Base-by-base conservation (phyloP, 768 basidiomycete species). In the Suillus tomentosus region DNA sequence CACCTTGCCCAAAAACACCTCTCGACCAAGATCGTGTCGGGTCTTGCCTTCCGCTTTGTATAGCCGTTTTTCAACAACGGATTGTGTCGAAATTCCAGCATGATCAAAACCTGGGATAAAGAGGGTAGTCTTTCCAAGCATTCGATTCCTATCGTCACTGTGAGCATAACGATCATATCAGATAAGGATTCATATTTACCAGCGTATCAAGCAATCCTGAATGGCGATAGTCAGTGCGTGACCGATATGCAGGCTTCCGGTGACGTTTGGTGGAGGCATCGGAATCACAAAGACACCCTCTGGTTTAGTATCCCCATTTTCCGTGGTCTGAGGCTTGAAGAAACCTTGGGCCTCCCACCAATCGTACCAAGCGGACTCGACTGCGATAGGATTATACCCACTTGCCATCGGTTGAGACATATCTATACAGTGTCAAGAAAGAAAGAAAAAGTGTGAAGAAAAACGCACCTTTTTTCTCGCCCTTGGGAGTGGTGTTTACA, bases 61-160 rank as follows among this genome's bases (percentile, higher is more conserved):
- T 40, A 99, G 72, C 19, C 95, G 85, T 75, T 94, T 95, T 76
- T 99, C 97, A 1, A 99, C 96, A 17, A 99, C 96, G 53, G 93
- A 93, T 77, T 99, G 97, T 0, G 97, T 99, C 0, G 96, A 96
- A 65, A 99, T 99, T 63, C 96, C 96, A 0, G 97, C 97, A 71
- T 99, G 97, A 77, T 99, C 97, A 72, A 96, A 99, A 17, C 97
- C 97, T 0, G 97, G 97, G 2, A 89, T 85, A 72, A 91, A 99
- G 0, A 99, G 81, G 0, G 92, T 90, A 11, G 93, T 94, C 78
- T 89, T 92, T 2, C 96, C 96, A 47, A 91, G 79, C 97, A 99
- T 99, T 40, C 96, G 94, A 75, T 95, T 94, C 94, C 93, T 95
- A 62, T 19, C 17, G 34, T 34, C 22, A 3, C 7, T 3, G 47